Conservation (phyloP, 139 green algal genomes). For the Klebsormidium nitens region DNA sequence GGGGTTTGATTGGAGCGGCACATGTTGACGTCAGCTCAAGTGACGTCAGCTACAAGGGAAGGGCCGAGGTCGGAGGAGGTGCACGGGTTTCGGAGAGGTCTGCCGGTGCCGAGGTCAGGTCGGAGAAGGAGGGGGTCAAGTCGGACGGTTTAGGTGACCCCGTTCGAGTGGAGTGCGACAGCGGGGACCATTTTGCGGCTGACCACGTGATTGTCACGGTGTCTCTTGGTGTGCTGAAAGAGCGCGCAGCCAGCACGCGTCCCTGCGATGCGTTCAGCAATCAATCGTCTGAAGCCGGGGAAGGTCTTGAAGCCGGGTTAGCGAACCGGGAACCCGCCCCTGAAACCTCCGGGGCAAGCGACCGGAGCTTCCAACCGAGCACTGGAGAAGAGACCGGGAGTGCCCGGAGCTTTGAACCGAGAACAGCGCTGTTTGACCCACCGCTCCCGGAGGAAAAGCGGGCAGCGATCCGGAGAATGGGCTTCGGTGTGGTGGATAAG, state of each 20-base stretch:
- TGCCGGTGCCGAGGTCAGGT: background rate
- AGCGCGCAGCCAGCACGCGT: constrained; percentile 2
- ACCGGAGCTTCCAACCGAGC: too few species aligned
- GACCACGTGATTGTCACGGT: constrained; percentile 44
- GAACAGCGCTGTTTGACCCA: constrained; percentile 39
- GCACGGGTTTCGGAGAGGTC: background rate
- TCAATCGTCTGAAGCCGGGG: too few species aligned
- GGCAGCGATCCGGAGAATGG: constrained; percentile 31
- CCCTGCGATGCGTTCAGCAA: too few species aligned
- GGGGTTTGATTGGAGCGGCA: background rate
- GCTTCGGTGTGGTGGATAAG: constrained; percentile 50
- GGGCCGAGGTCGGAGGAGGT: background rate
- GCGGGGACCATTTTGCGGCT: constrained; percentile 14
- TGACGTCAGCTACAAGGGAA: background rate
- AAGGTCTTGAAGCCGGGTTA: background rate
- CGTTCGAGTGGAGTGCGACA: background rate
- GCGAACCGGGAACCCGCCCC: too few species aligned
- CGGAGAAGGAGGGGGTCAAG: background rate
- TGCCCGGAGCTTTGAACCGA: background rate
- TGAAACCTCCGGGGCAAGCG: too few species aligned
- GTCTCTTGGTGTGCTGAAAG: constrained; percentile 47
- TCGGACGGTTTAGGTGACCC: background rate
- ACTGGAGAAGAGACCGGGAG: background rate
- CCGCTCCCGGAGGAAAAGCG: constrained; percentile 42
- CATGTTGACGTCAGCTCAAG: background rate